Evolutionary conservation across 805 yeast species (phyloP).

Genomic region (Kluyveromyces wickerhamii): DNA sequence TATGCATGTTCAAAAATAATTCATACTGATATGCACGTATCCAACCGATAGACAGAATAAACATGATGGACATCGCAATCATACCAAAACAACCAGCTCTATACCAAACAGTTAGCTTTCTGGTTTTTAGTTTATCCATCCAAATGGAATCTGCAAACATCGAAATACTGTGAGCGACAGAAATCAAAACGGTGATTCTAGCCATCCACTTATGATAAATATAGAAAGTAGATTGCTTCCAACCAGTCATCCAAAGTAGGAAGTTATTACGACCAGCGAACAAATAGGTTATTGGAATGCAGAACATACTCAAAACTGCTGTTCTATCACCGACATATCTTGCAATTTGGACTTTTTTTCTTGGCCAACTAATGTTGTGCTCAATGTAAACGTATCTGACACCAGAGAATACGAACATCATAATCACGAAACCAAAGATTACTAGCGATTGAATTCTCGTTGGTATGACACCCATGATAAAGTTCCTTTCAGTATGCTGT

Average conservation of each 20-base stretch:
- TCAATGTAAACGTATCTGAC: slow-evolving; percentile 2
- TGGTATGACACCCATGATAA: slow-evolving; percentile 4
- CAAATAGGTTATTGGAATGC: slow-evolving; percentile 47
- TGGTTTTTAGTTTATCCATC: slow-evolving; percentile 1
- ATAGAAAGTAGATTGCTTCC: slow-evolving; percentile 51
- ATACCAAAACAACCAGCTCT: slow-evolving; percentile 22
- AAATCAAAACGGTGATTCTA: slow-evolving; percentile 30
- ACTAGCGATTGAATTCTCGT: slow-evolving; percentile 7
- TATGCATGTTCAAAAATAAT: slow-evolving; percentile 34
- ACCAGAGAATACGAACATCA: slow-evolving; percentile 6
- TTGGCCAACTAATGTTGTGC: slow-evolving; percentile 6
- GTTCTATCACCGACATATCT: slow-evolving; percentile 41
- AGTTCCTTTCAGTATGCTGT: neutral
- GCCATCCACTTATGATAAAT: slow-evolving; percentile 57
- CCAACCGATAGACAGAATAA: slow-evolving; percentile 36
- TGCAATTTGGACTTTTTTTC: slow-evolving; percentile 8
- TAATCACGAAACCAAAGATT: slow-evolving; percentile 6
- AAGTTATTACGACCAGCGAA: slow-evolving; percentile 68
- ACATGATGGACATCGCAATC: slow-evolving; percentile 30
- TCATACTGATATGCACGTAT: slow-evolving; percentile 41
- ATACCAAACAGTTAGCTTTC: slow-evolving; percentile 31
- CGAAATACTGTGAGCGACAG: slow-evolving; percentile 10
- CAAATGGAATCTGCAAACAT: slow-evolving; percentile 19
- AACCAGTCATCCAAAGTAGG: slow-evolving; percentile 49
- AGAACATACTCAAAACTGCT: slow-evolving; percentile 38